Percentiles rank a stretch among this genome's conserved stretches.
Evolutionary conservation across 495 filamentous ascomycete genomes (phyloP).

Genomic region (Lasiosphaeria miniovina): DNA sequence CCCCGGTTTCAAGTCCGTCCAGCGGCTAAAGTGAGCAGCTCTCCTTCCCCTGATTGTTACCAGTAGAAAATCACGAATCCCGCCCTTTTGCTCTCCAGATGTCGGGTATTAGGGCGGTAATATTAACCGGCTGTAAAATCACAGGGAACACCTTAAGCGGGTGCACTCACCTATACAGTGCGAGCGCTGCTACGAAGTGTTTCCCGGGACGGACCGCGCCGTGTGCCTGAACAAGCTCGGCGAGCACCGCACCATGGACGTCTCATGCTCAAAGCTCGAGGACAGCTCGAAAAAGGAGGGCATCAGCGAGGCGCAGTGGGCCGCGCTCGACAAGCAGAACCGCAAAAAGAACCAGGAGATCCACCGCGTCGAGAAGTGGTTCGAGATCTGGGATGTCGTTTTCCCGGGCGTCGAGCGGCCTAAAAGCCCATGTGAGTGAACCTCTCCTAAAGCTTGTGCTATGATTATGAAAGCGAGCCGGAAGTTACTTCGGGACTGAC

Average conservation of each 20-base stretch:
- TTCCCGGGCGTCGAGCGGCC: constrained; percentile 21
- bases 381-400: constrained; percentile 29
- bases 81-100: background rate
- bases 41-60: background rate
- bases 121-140: constrained; percentile 4
- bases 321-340: constrained; percentile 26
- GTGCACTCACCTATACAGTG: constrained; percentile 28
- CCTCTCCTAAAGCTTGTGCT: too few species aligned
- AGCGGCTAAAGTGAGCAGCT: constrained; percentile 23
- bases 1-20: constrained; percentile 27
- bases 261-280: constrained; percentile 12
- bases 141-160: constrained; percentile 27
- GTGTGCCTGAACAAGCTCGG: constrained; percentile 18
- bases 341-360: constrained; percentile 27
- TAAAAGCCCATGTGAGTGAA: constrained; percentile 23
- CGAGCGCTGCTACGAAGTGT: constrained; percentile 26
- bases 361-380: constrained; percentile 28
- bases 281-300: constrained; percentile 24
- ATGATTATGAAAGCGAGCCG: background rate
- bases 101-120: background rate
- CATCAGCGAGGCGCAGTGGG: constrained; percentile 26
- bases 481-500: constrained; percentile 4
- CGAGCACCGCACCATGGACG: constrained; percentile 22
- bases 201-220: constrained; percentile 22
- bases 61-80: background rate